Evolutionary conservation across 2,329 filamentous ascomycete genomes (phyloP), one percentile per base, ranked within the genome.

Genomic region (Ilyonectria robusta): DNA sequence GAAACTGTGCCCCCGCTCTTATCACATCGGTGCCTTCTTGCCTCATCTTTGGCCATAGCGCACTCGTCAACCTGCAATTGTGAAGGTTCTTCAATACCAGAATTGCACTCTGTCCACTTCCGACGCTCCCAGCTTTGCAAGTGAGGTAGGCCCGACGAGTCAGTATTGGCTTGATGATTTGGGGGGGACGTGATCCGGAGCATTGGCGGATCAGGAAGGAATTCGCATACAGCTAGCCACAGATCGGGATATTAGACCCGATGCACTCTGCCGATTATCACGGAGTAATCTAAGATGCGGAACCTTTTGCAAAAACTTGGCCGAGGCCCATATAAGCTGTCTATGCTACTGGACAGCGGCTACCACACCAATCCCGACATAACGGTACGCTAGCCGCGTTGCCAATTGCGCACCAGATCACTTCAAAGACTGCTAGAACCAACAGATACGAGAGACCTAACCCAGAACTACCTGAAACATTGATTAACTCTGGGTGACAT

Each of bases 381-480:
- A 40, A 40, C 11, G 35, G 35, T 40, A 17, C 11, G 35, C 35
- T 40, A 17, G 35, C 35, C 11, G 10, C 35, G 11, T 40, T 6
- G 35, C 35, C 4, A 40, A 40, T 40, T 40, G 35, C 17, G 35
- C 35, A 13, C 11, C 35, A 40, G 35, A 6, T 40, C 11, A 40
- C 35, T 40, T 40, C 17, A 6, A 37, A 13, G 33, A 37, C 33
- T 37, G 33, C 33, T 37, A 37, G 33, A 37, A 15, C 33, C 8
- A 37, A 37, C 33, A 37, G 33, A 37, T 37, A 37, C 33, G 8
- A 37, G 33, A 37, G 33, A 37, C 33, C 33, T 37, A 37, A 51
- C 47, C 48, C 9, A 51, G 48, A 51, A 51, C 19, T 51, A 51
- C 48, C 23, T 51, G 11, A 26, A 51, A 13, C 11, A 51, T 51